Evolutionary conservation across 2,329 filamentous ascomycete species (phyloP).

Genomic region (Stagonosporopsis tanaceti): DNA sequence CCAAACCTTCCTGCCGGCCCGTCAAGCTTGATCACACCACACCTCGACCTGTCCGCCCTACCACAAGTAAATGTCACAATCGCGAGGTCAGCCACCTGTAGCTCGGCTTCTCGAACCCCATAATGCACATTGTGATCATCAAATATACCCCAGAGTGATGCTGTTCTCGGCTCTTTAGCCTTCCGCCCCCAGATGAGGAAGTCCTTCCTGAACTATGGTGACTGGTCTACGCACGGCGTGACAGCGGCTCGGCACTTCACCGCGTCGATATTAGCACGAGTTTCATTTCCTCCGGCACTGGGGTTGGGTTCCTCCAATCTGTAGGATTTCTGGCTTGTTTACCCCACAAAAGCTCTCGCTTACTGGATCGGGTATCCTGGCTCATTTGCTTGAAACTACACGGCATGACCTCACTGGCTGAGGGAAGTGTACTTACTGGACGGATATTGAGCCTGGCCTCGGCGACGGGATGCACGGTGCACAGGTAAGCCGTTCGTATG

Average conservation of each 20-base stretch:
- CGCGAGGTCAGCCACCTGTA: background rate
- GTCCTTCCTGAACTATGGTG: constrained; percentile 11
- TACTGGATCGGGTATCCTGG: constrained; percentile 3
- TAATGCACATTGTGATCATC: constrained; percentile 6
- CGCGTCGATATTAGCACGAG: constrained; percentile 7
- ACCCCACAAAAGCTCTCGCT: constrained; percentile 12
- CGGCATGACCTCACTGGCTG: constrained; percentile 5
- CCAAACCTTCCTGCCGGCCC: background rate
- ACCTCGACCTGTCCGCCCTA: constrained; percentile 8
- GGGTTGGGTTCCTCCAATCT: constrained; percentile 19
- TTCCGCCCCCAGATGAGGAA: constrained; percentile 17
- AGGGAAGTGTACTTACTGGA: background rate
- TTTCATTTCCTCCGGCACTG: constrained; percentile 9
- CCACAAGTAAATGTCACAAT: background rate
- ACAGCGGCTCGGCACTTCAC: constrained; percentile 11
- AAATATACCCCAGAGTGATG: background rate
- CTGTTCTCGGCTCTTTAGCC: constrained; percentile 2
- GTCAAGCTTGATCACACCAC: constrained; percentile 6
- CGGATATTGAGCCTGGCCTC: background rate
- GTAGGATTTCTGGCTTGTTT: background rate
- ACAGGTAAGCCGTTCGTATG: background rate
- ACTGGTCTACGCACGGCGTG: constrained; percentile 1
- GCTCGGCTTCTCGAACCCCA: constrained; percentile 1
- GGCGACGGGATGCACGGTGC: constrained; percentile 2
- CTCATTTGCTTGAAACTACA: constrained; percentile 18